Base-by-base conservation (phyloP, 1,284 basidiomycete genomes). In the Dichomitus squalens region DNA sequence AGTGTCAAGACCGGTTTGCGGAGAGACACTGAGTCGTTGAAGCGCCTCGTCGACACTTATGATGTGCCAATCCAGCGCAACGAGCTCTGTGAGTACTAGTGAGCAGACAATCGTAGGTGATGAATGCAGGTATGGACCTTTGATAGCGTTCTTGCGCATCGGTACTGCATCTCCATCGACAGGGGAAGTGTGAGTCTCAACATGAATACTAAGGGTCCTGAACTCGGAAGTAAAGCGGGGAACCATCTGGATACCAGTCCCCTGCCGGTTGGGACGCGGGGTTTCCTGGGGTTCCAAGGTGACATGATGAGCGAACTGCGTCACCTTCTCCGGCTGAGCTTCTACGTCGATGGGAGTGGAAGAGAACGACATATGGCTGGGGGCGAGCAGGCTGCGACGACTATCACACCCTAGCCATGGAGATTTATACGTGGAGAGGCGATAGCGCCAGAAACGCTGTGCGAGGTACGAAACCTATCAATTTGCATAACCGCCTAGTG, bases 41-140 rank as follows among this genome's bases (percentile, higher is more conserved):
- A 71, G 75, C 25, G 78, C 72, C 2, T 79, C 73, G n/a, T 80
- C 73, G 0, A 70, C 57, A 0, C 72, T 53, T 44, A 82, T 67
- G 20, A 66, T 71, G 65, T 83, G 81, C 80, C 81, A 87, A 54
- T 85, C 83, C 52, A 87, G 74, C 8, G 57, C 55, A 8, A 71
- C 66, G 14, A 80, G 61, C 12, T 79, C 78, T 79, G 55, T 11
- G 40, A 18, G 41, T 5, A 29, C 16, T 11, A 4, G 31, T 49
- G 3, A 49, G 46, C 25, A 25, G 27, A 20, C n/a, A 23, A 34
- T 21, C 43, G 14, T 34, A 7, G 20, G 8, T 21, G 29, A 43
- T 50, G 43, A 14, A 9, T 16, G 18, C 20, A 5, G 7, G 7
- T 50, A 18, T 40, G 29, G 38, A 67, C 73, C 71, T 55, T 65